Base-by-base conservation (phyloP, 176 grass and related monocot species). In the Juncus effusus region DNA sequence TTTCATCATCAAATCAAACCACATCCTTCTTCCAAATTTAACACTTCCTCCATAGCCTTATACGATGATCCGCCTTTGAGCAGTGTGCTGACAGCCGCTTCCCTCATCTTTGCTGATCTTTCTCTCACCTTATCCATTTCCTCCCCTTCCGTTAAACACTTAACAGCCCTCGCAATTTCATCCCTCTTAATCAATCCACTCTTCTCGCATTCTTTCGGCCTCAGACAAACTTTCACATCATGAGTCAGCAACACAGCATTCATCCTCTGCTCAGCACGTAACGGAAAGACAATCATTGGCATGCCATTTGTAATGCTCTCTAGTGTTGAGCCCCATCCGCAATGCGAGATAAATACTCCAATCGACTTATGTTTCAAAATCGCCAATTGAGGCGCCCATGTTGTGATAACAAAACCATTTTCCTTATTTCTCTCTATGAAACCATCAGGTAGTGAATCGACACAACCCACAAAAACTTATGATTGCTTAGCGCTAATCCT, bases 391-490 rank as follows among this genome's bases (percentile, higher is more conserved):
- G 80, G 80, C 7, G 79, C 80, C 61, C 83, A 77, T 42, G 0
- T 35, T 3, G 79, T 58, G 62, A 80, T 82, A 63, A 90, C 66
- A 0, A 85, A 41, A 14, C 87, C 83, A 42, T 59, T 63, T 12
- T 9, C 75, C 14, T 10, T 16, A 3, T 80, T 92, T 69, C 81
- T 62, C 42, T 74, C 81, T 60, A 77, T 11, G 79, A 87, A 87
- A 44, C 81, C 81, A 7, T 36, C 75, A 3, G 78, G 81, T 63
- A 92, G n/a, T n/a, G n/a, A n/a, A n/a, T n/a, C n/a, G n/a, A n/a
- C n/a, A 41, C 72, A 16, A 49, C 69, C 88, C 88, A 91, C 36
- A 90, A 61, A 69, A 90, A 86, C 4, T 74, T 76, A 35, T 81
- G 77, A 0, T 74, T 74, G 61, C 83, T 73, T 15, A 61, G 63